Percentiles rank a stretch among this genome's conserved stretches.
These are phyloP conservation scores for Mesembryanthemum crystallinum DNA, from an alignment of 148 eudicot species.

Conservation along the genomic window DNA sequence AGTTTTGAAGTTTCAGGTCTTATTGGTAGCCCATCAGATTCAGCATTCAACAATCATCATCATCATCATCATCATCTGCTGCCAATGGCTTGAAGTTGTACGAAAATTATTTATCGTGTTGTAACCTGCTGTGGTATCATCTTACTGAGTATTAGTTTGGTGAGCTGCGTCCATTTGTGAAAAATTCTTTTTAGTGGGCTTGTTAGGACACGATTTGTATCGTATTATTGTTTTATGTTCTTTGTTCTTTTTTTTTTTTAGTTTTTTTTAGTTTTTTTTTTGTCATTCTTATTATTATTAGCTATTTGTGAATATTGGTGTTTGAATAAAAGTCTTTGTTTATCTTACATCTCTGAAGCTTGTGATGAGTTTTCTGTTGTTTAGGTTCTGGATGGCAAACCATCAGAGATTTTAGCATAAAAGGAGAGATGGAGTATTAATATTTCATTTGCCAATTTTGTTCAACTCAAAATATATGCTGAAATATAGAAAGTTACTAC, in stretches of 20 bases:
- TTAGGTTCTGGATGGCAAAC: background rate
- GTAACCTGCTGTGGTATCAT: conserved; percentile 10
- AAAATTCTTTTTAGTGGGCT: background rate
- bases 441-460: background rate
- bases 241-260: background rate
- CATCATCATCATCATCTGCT: background rate
- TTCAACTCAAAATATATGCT: no score
- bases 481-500: no score
- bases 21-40: background rate
- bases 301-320: background rate
- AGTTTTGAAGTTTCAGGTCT: background rate
- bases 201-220: conserved; percentile 8
- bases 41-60: background rate
- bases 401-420: background rate
- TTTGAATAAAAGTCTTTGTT: background rate
- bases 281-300: background rate
- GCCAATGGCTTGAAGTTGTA: background rate
- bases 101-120: background rate
- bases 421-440: background rate
- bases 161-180: conserved; percentile 23
- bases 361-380: background rate
- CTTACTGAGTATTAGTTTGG: background rate
- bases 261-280: background rate
- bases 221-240: background rate
- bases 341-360: background rate